A percentile compares a stretch with the other conserved stretches of the same genome.
phyloP scores from a whole-genome alignment of 164 flowering plant genomes.

The Cinnamomum micranthum region DNA sequence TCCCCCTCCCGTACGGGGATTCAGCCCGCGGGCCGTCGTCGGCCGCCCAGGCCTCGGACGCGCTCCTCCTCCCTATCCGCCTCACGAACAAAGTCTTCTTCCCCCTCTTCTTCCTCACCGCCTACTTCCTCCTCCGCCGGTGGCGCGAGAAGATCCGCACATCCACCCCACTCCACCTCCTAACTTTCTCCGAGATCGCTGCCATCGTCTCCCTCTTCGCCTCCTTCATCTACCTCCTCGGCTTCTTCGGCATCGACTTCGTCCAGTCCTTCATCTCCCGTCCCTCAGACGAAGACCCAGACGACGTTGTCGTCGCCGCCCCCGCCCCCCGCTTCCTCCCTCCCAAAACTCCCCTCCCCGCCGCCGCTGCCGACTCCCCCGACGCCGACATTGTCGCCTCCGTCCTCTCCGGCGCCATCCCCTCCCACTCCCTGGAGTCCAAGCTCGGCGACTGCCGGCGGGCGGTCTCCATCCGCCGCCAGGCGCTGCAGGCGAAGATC shows the following conservation, averaged over 20 bases:
- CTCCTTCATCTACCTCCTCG: slow-evolving; percentile 75
- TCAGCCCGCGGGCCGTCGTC: slow-evolving; percentile 12
- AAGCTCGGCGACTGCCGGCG: slow-evolving; percentile 68
- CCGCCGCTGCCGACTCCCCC: neutral
- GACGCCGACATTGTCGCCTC: slow-evolving; percentile 65
- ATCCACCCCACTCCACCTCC: slow-evolving; percentile 65
- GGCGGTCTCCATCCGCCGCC: slow-evolving; percentile 67
- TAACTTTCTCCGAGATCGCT: slow-evolving; percentile 51
- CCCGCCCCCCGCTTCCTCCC: neutral
- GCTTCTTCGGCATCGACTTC: slow-evolving; percentile 74
- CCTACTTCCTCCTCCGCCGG: slow-evolving; percentile 63
- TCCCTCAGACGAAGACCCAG: neutral
- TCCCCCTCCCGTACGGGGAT: neutral
- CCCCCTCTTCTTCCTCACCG: slow-evolving; percentile 68
- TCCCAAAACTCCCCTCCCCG: neutral
- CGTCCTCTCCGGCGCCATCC: slow-evolving; percentile 46
- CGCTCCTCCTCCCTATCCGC: slow-evolving; percentile 67
- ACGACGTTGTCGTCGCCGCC: neutral
- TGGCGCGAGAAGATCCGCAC: slow-evolving; percentile 85
- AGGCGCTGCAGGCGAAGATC: slow-evolving; percentile 62
- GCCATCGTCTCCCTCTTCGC: slow-evolving; percentile 67
- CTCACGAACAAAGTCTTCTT: slow-evolving; percentile 66
- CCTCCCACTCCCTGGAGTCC: slow-evolving; percentile 72
- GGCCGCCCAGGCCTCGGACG: slow-evolving; percentile 50
- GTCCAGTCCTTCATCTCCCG: slow-evolving; percentile 59